A percentile compares a stretch with the other conserved stretches of the same genome.
phyloP scores from a whole-genome alignment of 2,329 filamentous ascomycete species.

The Neofusicoccum ribis region DNA sequence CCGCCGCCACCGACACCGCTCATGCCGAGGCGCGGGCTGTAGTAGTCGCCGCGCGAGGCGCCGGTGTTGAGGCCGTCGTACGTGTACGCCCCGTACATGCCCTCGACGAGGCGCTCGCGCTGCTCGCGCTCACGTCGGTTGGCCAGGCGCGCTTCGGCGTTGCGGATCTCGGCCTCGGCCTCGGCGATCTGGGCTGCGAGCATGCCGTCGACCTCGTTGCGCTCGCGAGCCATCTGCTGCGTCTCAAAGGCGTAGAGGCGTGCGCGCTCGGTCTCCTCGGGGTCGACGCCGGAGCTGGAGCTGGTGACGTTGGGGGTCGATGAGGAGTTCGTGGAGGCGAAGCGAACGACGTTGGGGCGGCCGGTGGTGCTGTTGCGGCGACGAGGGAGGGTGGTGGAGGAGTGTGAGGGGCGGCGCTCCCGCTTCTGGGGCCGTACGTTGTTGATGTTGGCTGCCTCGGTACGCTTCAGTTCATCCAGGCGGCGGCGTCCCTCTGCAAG shows the following conservation, averaged over 20 bases:
- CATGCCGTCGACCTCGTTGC: background rate
- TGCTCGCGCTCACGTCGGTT: background rate
- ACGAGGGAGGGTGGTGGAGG: background rate
- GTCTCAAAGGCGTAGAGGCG: background rate
- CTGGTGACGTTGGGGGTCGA: background rate
- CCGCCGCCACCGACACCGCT: background rate
- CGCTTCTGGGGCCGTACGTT: background rate
- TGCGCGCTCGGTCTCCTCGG: background rate
- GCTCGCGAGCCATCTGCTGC: background rate
- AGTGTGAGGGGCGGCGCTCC: background rate
- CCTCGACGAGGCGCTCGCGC: background rate
- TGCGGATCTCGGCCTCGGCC: background rate
- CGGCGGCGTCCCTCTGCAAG: slow-evolving; percentile 1
- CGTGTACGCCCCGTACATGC: background rate
- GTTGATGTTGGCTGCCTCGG: background rate
- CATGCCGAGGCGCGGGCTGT: background rate
- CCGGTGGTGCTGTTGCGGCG: background rate
- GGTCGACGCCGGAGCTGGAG: background rate
- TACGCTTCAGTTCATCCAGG: background rate
- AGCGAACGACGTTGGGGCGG: background rate
- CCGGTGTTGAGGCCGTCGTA: background rate
- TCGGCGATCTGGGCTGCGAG: slow-evolving; percentile 1
- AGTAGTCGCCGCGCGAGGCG: background rate
- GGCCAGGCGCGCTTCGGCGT: background rate
- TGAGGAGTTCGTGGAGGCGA: background rate